Evolutionary conservation across 441 rosid genomes (phyloP).

Genomic region (Adansonia rubrostipa): DNA sequence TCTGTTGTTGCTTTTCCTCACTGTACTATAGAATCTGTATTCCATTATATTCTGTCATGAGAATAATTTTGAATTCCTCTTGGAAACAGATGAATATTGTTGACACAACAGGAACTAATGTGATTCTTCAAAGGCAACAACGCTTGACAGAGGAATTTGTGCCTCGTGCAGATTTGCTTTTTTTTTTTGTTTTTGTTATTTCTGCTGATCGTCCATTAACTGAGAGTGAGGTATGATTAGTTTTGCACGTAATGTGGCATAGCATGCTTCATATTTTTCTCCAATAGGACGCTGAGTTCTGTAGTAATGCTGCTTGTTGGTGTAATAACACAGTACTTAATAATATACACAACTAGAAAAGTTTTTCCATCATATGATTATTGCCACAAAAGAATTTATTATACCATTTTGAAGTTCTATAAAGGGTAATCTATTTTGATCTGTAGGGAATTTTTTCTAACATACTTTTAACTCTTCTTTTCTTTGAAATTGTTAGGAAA

Average conservation of each 20-base stretch:
- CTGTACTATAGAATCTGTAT: neutral
- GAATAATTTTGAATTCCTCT: conserved; percentile 26
- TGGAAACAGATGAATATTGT: conserved; percentile 81
- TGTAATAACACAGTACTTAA: neutral
- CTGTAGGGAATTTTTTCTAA: neutral
- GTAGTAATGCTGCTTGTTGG: neutral
- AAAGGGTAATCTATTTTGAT: neutral
- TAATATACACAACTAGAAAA: neutral
- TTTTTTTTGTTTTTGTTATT: conserved; percentile 53
- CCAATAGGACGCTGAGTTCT: neutral
- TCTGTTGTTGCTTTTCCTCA: neutral
- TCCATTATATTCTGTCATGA: conserved; percentile 23
- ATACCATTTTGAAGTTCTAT: conserved; percentile 10
- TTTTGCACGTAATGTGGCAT: conserved; percentile 30
- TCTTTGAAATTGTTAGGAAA: neutral
- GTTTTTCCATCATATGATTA: neutral
- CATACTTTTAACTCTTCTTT: neutral
- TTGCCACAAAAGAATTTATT: neutral
- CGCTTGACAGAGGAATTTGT: conserved; percentile 93
- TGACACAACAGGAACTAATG: conserved; percentile 96
- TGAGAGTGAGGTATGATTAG: conserved; percentile 84
- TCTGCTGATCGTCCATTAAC: conserved; percentile 97
- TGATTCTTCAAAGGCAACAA: conserved; percentile 95
- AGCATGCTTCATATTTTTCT: conserved; percentile 3
- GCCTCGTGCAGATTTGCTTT: conserved; percentile 90